A percentile compares a stretch with the other conserved stretches of the same genome.
Conservation (phyloP, 2,329 filamentous ascomycete species). For the Monilinia aucupariae region DNA sequence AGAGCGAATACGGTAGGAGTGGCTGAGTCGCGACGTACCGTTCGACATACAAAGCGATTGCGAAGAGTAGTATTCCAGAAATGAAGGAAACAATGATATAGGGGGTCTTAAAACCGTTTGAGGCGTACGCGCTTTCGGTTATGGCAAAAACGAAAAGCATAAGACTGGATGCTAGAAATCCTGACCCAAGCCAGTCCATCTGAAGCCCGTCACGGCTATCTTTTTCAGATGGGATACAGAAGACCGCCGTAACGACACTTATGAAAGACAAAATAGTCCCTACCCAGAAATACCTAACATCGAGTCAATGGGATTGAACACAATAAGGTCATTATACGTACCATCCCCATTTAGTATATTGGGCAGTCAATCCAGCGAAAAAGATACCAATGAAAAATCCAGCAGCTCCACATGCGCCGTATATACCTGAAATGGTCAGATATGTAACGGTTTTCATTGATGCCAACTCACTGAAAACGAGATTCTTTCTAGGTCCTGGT, state of each 20-base stretch:
- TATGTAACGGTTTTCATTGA: neutral
- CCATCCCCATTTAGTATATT: constrained; percentile 57
- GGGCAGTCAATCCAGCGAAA: constrained; percentile 55
- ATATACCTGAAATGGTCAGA: constrained; percentile 13
- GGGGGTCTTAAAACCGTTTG: constrained; percentile 61
- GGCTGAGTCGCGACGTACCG: constrained; percentile 64
- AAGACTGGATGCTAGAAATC: constrained; percentile 56
- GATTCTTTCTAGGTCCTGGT: constrained; percentile 60
- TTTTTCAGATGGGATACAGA: constrained; percentile 47
- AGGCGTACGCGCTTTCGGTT: constrained; percentile 63
- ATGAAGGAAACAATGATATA: constrained; percentile 62
- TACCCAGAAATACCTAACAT: constrained; percentile 49
- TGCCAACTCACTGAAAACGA: constrained; percentile 42
- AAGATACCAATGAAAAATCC: constrained; percentile 55
- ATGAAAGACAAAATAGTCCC: constrained; percentile 49
- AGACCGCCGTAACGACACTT: constrained; percentile 42
- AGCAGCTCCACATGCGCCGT: constrained; percentile 13
- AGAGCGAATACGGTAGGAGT: constrained; percentile 62
- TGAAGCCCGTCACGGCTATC: constrained; percentile 36
- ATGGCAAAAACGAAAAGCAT: constrained; percentile 67
- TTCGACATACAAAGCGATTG: constrained; percentile 61
- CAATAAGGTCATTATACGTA: constrained; percentile 37
- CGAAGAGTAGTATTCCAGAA: constrained; percentile 54
- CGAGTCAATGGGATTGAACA: neutral
- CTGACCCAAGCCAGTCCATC: constrained; percentile 65